These are phyloP conservation scores for Nicotiana obtusifolia DNA, from an alignment of 257 asterid genomes.

Conservation along the genomic window DNA sequence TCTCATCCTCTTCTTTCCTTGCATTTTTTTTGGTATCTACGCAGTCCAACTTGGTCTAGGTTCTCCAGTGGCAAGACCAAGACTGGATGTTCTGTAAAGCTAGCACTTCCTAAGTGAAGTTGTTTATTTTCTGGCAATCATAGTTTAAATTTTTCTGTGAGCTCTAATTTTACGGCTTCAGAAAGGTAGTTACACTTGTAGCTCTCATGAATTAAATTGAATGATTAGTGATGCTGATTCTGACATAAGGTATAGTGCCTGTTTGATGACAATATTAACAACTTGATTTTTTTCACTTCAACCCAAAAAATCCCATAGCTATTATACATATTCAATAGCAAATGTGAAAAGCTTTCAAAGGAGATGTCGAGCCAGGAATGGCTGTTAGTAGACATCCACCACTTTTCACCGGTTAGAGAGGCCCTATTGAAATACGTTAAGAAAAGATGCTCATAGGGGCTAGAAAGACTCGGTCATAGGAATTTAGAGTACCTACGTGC, in stretches of 20 bases:
- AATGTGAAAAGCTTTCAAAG: no score
- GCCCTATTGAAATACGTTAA: no score
- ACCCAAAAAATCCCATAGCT: no score
- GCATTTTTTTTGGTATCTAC: not conserved
- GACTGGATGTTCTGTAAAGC: constrained; percentile 4
- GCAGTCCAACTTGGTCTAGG: not conserved
- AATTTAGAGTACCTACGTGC: no score
- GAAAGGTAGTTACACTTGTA: not conserved
- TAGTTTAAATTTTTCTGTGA: not conserved
- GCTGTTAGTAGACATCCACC: no score
- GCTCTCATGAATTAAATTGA: not conserved
- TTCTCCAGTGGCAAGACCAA: not conserved
- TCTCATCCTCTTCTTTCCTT: not conserved
- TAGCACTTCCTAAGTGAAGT: not conserved
- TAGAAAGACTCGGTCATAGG: no score
- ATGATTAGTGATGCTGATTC: not conserved
- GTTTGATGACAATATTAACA: not conserved
- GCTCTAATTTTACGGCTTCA: not conserved
- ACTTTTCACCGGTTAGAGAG: no score
- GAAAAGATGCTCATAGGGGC: no score
- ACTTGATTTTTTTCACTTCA: not conserved
- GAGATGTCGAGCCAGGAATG: no score
- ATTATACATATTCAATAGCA: no score
- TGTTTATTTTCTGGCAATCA: not conserved
- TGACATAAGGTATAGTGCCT: not conserved